phyloP scores from a whole-genome alignment of 2,329 filamentous ascomycete genomes.

The Fusarium brevicatenulatum region DNA sequence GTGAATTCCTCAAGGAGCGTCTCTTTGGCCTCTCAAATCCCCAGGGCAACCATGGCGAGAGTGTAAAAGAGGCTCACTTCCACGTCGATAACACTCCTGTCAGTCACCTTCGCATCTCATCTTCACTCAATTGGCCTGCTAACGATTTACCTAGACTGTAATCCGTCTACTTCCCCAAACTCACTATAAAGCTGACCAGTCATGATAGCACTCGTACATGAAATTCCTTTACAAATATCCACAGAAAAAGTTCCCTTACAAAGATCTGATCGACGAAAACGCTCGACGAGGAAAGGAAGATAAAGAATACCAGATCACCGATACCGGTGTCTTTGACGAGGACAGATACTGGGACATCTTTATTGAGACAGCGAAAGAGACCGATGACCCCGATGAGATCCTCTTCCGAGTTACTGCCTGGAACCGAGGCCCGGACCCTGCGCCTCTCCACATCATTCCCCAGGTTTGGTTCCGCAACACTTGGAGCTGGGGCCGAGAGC shows the following conservation, averaged over 20 bases:
- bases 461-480: conserved; percentile 98
- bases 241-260: conserved; percentile 89
- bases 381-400: conserved; percentile 89
- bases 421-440: conserved; percentile 91
- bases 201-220: conserved; percentile 90
- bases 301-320: conserved; percentile 89
- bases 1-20: conserved; percentile 92
- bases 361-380: conserved; percentile 95
- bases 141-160: conserved; percentile 56
- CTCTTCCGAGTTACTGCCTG: conserved; percentile 95
- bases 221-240: conserved; percentile 99
- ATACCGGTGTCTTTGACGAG: conserved; percentile 89
- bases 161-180: conserved; percentile 22
- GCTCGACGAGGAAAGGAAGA: conserved; percentile 79
- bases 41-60: conserved; percentile 96
- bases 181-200: conserved; percentile 19
- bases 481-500: conserved; percentile 91
- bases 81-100: conserved; percentile 92
- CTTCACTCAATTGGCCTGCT: conserved; percentile 12
- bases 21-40: conserved; percentile 96
- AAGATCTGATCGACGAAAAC: conserved; percentile 87
- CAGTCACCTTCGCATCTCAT: conserved; percentile 49
- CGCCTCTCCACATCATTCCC: conserved; percentile 91
- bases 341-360: conserved; percentile 96
- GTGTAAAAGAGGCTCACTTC: conserved; percentile 96